Conservation (phyloP, 2,329 filamentous ascomycete genomes). For the Fusarium sambucinum region DNA sequence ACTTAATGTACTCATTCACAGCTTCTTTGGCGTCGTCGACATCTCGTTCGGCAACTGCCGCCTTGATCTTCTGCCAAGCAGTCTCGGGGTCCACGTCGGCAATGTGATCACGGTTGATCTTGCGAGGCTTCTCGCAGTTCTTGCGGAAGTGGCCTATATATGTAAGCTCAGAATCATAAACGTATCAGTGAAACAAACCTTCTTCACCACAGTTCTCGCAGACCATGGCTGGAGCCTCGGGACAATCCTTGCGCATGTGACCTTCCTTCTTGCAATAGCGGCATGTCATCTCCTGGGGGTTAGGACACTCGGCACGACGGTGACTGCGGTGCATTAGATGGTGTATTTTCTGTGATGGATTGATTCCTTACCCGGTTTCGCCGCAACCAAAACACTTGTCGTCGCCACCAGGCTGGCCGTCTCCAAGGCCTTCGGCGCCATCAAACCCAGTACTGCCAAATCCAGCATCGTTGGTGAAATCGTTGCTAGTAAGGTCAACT, state of each 20-base stretch:
- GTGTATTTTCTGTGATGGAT: neutral
- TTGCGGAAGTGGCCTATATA: slow-evolving; percentile 64
- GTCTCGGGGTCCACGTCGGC: slow-evolving; percentile 63
- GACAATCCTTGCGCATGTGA: slow-evolving; percentile 72
- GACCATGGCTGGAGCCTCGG: slow-evolving; percentile 64
- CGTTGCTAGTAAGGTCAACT: slow-evolving; percentile 9
- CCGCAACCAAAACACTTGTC: slow-evolving; percentile 54
- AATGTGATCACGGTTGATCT: slow-evolving; percentile 66
- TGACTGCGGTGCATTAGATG: slow-evolving; percentile 41
- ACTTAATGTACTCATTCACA: slow-evolving; percentile 71
- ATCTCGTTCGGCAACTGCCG: slow-evolving; percentile 66
- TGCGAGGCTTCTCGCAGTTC: slow-evolving; percentile 70
- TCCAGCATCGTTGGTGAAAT: slow-evolving; percentile 8
- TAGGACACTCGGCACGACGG: slow-evolving; percentile 54
- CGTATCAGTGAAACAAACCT: slow-evolving; percentile 56
- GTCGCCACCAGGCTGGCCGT: slow-evolving; percentile 14
- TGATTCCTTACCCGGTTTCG: slow-evolving; percentile 51
- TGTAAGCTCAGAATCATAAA: slow-evolving; percentile 22
- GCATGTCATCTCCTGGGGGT: slow-evolving; percentile 52
- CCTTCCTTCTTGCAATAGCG: slow-evolving; percentile 63
- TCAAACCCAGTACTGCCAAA: slow-evolving; percentile 13
- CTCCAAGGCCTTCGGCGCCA: neutral
- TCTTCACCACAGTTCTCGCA: slow-evolving; percentile 73
- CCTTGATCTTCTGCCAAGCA: slow-evolving; percentile 69
- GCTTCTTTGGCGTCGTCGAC: slow-evolving; percentile 72